phyloP scores from a whole-genome alignment of 495 filamentous ascomycete genomes.

The Pseudotulostoma volvatum region DNA sequence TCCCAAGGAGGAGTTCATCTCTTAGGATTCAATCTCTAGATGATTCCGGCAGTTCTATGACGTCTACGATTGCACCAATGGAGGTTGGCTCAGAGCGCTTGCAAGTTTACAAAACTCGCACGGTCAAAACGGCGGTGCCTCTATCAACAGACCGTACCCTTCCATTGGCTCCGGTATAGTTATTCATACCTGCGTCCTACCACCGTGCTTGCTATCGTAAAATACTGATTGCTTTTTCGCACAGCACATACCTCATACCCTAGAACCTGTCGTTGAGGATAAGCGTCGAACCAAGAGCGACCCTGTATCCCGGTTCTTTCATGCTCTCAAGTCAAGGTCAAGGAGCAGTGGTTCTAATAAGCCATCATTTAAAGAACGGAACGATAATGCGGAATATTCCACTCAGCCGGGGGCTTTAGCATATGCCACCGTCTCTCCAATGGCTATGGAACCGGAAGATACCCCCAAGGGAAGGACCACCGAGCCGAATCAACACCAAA shows the following conservation, averaged over 20 bases:
- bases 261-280: neutral
- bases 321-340: neutral
- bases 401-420: too few relatives aligned
- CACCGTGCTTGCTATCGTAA: neutral
- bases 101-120: constrained; percentile 9
- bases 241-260: neutral
- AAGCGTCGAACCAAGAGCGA: neutral
- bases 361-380: too few relatives aligned
- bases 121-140: too few relatives aligned
- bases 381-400: neutral
- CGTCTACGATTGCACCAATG: constrained; percentile 16
- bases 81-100: constrained; percentile 11
- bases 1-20: constrained; percentile 16
- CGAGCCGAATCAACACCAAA: neutral
- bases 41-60: constrained; percentile 4
- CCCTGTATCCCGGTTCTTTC: neutral
- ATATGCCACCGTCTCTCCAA: too few relatives aligned
- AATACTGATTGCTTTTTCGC: neutral
- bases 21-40: constrained; percentile 5
- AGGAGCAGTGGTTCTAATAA: neutral
- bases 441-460: neutral
- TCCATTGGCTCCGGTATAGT: neutral
- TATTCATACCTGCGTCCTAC: too few relatives aligned
- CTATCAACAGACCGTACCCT: neutral
- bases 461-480: neutral